Base-by-base conservation (phyloP, 208 protist species). In the Leishmania tarentolae region DNA sequence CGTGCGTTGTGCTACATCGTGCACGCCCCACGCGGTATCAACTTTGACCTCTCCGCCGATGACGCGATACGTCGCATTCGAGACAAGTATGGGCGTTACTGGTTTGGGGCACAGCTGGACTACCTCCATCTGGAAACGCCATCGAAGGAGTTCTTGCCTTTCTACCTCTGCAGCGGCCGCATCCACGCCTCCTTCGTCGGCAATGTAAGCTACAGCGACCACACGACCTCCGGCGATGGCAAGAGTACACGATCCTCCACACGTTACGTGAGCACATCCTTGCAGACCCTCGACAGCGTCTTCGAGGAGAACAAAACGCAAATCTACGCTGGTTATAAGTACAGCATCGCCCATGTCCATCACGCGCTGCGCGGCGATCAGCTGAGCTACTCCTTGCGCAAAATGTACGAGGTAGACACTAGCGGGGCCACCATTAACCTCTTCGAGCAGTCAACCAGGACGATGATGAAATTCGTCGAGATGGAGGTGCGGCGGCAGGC, bases 281-380 rank as follows among this genome's bases (percentile, higher is more conserved):
- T 89, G 53, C 92, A 92, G 81, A 56, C 75, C 7, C 79, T 98
- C 24, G 74, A 92, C 44, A 96, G 81, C 56, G 83, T 85, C 47
- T 98, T 98, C 76, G 84, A 90, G 8, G 83, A 88, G 44, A 94
- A 95, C 72, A 86, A 84, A 66, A 96, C 93, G 47, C 94, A 98
- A 81, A 85, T 95, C 47, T 98, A 98, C 84, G 94, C 91, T 0
- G 94, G 94, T 2, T 98, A 96, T 87, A 97, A 97, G 90, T 97
- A 97, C 87, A 96, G 96, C 83, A 94, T 95, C 81, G 47, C 37
- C 68, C 89, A 97, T 83, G 87, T 96, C 4, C 90, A 97, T 69
- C 81, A 56, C 35, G 91, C 91, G 15, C 87, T 96, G 56, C 78
- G 87, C 35, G 89, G 78, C 56, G 92, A 96, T 77, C 81, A 82